Evolutionary conservation across 1,139 yeast species (phyloP), one percentile per base, ranked within the genome.

Genomic region (Kodamaea alishanica): DNA sequence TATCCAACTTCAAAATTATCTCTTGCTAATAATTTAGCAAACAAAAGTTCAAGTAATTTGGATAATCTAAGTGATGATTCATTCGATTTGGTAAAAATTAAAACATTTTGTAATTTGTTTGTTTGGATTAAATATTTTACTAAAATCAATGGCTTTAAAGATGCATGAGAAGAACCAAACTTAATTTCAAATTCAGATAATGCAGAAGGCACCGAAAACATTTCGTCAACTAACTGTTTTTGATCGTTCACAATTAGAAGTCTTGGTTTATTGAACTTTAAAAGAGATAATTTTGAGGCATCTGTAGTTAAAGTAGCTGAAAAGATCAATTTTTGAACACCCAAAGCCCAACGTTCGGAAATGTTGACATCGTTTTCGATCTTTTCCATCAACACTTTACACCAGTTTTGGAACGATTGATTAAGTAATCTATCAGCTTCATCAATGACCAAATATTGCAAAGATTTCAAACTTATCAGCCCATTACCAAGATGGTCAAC

Each of bases 361-460:
- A 46, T 39, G 48, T 55, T 52, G n/a, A 46, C 40, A 28, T 48
- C 44, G 10, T 42, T 33, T 28, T 76, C 77, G 26, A 83, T 58
- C 26, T 73, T 70, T 3, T 64, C 49, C 41, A 84, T 73, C n/a
- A 92, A 65, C 1, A 80, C 71, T 37, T 75, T 75, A 47, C 90
- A 80, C 99, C 99, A 92, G 57, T 88, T 88, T 60, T 92, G 97
- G 61, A 88, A 92, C 25, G 87, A 79, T 58, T 92, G 97, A 56
- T 88, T 88, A 47, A 92, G 72, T 41, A 92, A 67, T 43, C 96
- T 71, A 66, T 92, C 99, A 2, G 97, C 98, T 62, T 92, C 99
- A 63, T 92, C 99, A 31, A 92, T 77, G 3, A 92, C 86, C 50
- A 94, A 67, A 58, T 75, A 88, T 47, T 78, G 71, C 43, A 92